phyloP scores from a whole-genome alignment of 805 yeast genomes.

The Yamadazyma paraphyllophila region DNA sequence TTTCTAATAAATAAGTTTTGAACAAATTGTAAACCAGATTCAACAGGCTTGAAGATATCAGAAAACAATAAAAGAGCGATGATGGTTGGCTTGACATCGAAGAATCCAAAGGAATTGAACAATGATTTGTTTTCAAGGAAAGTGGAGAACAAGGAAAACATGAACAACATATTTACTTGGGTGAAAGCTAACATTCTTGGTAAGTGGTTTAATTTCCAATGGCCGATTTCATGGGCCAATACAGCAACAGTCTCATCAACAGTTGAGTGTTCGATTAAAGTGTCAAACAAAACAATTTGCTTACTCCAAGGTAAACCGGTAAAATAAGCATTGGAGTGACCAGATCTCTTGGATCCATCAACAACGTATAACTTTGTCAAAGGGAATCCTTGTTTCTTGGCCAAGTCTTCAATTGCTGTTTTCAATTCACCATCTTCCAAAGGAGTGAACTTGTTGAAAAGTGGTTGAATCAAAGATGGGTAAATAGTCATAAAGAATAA shows the following conservation, averaged over 20 bases:
- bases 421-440: slow-evolving; percentile 88
- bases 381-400: slow-evolving; percentile 77
- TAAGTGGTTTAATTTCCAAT: slow-evolving; percentile 91
- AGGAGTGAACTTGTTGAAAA: slow-evolving; percentile 89
- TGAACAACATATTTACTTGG: slow-evolving; percentile 61
- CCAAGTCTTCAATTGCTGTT: slow-evolving; percentile 74
- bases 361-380: slow-evolving; percentile 79
- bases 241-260: slow-evolving; percentile 87
- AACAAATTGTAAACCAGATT: slow-evolving; percentile 61
- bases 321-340: slow-evolving; percentile 96
- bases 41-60: slow-evolving; percentile 77
- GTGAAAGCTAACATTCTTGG: slow-evolving; percentile 66
- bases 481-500: slow-evolving; percentile 69
- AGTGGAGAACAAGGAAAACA: slow-evolving; percentile 73
- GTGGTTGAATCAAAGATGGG: slow-evolving; percentile 87
- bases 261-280: slow-evolving; percentile 77
- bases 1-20: slow-evolving; percentile 75
- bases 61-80: slow-evolving; percentile 80
- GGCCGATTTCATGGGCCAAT: slow-evolving; percentile 98
- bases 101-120: slow-evolving; percentile 76
- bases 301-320: slow-evolving; percentile 96
- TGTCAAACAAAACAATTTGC: slow-evolving; percentile 91
- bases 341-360: slow-evolving; percentile 95
- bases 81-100: slow-evolving; percentile 60
- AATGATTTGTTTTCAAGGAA: slow-evolving; percentile 79